Base-by-base conservation (phyloP, 1,139 yeast genomes). In the Taphrina communis region DNA sequence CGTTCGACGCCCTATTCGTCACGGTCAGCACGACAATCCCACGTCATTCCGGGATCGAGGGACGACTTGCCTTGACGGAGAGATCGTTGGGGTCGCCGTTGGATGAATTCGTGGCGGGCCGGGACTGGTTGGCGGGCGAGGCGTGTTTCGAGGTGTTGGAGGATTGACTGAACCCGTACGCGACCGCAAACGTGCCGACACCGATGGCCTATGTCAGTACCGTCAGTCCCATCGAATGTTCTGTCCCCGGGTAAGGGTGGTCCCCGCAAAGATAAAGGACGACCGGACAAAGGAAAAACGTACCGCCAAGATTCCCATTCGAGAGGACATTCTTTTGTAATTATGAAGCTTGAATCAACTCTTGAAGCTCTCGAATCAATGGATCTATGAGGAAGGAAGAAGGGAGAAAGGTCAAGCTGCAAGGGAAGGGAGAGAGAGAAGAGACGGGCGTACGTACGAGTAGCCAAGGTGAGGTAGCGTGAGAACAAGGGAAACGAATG, bases 71-170 rank as follows among this genome's bases (percentile, higher is more conserved):
- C 52, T 63, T 63, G 61, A 63, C 61, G 12, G 67, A 63, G 21
- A 63, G 19, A 21, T 63, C 67, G 42, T 46, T 39, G n/a, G 57
- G 50, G n/a, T 35, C 38, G 8, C 53, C 53, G 2, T 19, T 39
- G 17, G 44, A 17, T n/a, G 61, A 21, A 19, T 63, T 55, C 35
- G 67, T 63, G 36, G 55, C 51, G 8, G 53, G 38, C 6, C 61
- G 48, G 9, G 67, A 53, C 35, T 55, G 67, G 36, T 63, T 63
- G n/a, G 67, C 67, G 25, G 67, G 61, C n/a, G 67, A 63, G 6
- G 61, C 67, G 7, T 63, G 50, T 36, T 46, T 55, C 35, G 51
- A 46, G 9, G 67, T 63, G 36, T 63, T 63, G 67, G 52, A 39
- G 9, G 67, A 52, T 31, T 55, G 59, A 19, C 67, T 63, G 42